Conservation (phyloP, 2,329 filamentous ascomycete species). For the Verruconis gallopava region DNA sequence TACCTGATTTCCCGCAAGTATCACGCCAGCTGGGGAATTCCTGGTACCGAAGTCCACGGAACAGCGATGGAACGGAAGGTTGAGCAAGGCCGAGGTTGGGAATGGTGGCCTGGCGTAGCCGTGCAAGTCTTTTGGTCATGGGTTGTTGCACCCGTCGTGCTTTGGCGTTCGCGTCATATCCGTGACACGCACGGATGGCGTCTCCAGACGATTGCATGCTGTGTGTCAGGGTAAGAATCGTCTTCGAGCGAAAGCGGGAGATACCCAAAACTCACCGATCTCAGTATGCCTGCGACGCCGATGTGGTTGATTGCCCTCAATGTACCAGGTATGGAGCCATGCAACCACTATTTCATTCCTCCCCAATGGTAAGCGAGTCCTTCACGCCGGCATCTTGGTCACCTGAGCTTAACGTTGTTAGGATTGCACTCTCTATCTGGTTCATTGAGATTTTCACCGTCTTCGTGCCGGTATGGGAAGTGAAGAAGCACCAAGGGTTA, state of each 20-base stretch:
- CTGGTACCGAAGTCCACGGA: conserved; percentile 19
- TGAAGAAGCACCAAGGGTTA: conserved; percentile 18
- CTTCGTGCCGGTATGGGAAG: conserved; percentile 19
- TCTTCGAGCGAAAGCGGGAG: not conserved
- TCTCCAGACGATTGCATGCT: conserved; percentile 22
- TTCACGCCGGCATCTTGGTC: not conserved
- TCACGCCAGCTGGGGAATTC: conserved; percentile 20
- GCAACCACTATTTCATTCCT: conserved; percentile 18
- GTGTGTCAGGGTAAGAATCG: conserved; percentile 19
- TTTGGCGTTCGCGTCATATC: conserved; percentile 22
- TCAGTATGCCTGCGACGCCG: conserved; percentile 21
- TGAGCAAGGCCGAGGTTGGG: conserved; percentile 22
- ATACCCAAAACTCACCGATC: not conserved
- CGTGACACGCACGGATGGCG: conserved; percentile 23
- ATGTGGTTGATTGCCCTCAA: conserved; percentile 23
- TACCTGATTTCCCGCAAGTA: conserved; percentile 23
- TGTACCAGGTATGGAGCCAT: conserved; percentile 17
- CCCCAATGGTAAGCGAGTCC: conserved; percentile 16
- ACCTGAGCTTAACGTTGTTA: not conserved
- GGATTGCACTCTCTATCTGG: conserved; percentile 19
- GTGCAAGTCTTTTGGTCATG: conserved; percentile 26
- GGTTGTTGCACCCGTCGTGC: conserved; percentile 22
- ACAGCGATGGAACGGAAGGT: conserved; percentile 17
- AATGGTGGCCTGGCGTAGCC: conserved; percentile 24
- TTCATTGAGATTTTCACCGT: conserved; percentile 20